Percentiles rank a stretch among this genome's conserved stretches.
These are phyloP conservation scores for Plenodomus biglobosus DNA, from an alignment of 2,329 filamentous ascomycete genomes.

Conservation along the genomic window DNA sequence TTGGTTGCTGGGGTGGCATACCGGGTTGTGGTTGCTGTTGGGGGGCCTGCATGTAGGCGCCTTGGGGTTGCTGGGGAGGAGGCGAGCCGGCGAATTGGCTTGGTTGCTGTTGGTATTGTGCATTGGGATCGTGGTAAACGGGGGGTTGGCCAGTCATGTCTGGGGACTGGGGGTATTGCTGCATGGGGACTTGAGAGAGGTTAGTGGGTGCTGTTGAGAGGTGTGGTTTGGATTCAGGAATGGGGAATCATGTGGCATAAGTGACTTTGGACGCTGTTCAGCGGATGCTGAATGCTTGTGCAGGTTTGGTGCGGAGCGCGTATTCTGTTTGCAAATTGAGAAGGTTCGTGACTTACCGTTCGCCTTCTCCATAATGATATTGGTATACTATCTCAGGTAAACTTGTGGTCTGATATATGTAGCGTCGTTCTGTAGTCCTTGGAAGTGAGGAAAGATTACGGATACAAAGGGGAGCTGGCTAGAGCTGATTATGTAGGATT, in stretches of 20 bases:
- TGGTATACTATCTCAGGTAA: neutral
- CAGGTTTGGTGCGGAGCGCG: neutral
- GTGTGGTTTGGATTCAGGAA: neutral
- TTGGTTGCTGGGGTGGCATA: slow-evolving; percentile 40
- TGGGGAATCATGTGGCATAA: neutral
- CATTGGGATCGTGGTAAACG: slow-evolving; percentile 38
- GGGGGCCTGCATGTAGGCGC: slow-evolving; percentile 19
- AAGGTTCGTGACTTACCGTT: slow-evolving; percentile 27
- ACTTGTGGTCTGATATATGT: neutral
- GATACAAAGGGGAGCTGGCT: neutral
- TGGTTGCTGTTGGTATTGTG: slow-evolving; percentile 21
- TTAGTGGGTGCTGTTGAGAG: slow-evolving; percentile 11
- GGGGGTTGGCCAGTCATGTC: slow-evolving; percentile 35
- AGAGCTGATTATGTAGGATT: neutral
- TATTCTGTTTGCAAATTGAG: neutral
- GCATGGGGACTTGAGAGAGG: slow-evolving; percentile 37
- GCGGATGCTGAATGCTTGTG: neutral
- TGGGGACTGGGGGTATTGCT: slow-evolving; percentile 40
- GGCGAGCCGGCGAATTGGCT: slow-evolving; percentile 26
- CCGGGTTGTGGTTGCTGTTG: slow-evolving; percentile 24
- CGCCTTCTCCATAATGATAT: slow-evolving; percentile 40
- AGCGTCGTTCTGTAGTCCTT: neutral
- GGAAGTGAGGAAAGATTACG: neutral
- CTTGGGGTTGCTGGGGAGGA: slow-evolving; percentile 26
- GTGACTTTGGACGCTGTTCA: neutral